These are phyloP conservation scores for Rubia peregrina DNA, from an alignment of 305 asterid species.

Conservation along the genomic window DNA sequence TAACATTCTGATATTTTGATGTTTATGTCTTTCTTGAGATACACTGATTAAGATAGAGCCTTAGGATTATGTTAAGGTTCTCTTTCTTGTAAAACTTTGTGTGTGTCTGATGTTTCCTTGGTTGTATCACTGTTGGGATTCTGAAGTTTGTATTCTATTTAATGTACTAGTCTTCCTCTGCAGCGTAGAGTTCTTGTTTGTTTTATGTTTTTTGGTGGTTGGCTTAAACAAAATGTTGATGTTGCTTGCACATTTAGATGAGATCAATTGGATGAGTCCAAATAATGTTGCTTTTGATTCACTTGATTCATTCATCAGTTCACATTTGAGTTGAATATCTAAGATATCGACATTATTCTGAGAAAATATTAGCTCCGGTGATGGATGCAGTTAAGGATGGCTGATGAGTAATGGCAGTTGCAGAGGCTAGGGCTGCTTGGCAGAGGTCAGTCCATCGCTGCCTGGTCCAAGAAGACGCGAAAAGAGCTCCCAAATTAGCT, in stretches of 20 bases:
- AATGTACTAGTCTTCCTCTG: background rate
- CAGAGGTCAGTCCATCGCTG: constrained; percentile 85
- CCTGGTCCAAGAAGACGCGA: constrained; percentile 89
- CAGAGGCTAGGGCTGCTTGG: constrained; percentile 93
- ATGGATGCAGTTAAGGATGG: constrained; percentile 34
- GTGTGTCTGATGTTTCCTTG: background rate
- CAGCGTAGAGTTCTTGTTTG: background rate
- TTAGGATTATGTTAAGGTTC: background rate
- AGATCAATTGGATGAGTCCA: background rate
- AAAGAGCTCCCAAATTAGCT: constrained; percentile 86
- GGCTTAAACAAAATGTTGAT: background rate
- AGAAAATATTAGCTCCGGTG: constrained; percentile 1
- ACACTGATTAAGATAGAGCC: background rate
- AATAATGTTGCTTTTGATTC: too few species aligned
- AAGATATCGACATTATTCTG: background rate
- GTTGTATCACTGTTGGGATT: background rate
- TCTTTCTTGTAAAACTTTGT: background rate
- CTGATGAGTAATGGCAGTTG: constrained; percentile 54
- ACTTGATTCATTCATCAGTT: background rate
- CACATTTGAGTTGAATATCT: background rate
- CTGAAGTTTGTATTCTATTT: background rate
- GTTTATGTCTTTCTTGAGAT: background rate
- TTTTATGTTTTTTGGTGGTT: background rate
- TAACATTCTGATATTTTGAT: background rate
- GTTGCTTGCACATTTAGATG: background rate